phyloP scores from a whole-genome alignment of 768 basidiomycete species.

The Kwoniella botswanensis region DNA sequence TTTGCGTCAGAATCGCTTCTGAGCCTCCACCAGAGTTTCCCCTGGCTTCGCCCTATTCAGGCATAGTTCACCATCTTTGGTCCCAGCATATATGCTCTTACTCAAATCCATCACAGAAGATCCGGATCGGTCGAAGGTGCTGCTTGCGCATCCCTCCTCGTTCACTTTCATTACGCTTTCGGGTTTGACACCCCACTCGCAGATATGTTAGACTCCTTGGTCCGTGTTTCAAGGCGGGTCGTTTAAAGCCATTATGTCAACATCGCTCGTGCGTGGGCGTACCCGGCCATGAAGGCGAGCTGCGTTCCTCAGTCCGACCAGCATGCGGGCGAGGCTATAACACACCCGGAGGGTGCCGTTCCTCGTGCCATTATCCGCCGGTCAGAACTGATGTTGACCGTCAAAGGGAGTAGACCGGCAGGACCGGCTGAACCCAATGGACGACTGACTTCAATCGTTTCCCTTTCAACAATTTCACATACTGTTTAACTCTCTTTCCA shows the following conservation, averaged over 20 bases:
- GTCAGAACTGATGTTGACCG: constrained; percentile 74
- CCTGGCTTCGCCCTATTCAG: constrained; percentile 90
- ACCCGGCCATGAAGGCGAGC: constrained; percentile 66
- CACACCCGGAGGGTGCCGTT: constrained; percentile 72
- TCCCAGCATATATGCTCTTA: constrained; percentile 84
- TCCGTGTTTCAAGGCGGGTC: constrained; percentile 84
- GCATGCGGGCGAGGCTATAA: constrained; percentile 72
- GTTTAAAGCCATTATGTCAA: constrained; percentile 78
- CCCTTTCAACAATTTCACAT: constrained; percentile 81
- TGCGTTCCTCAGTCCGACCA: constrained; percentile 69
- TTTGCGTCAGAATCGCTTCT: constrained; percentile 96
- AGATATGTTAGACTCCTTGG: constrained; percentile 84
- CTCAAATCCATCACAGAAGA: constrained; percentile 74
- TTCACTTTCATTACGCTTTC: constrained; percentile 73
- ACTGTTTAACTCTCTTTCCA: constrained; percentile 80
- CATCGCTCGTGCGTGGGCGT: constrained; percentile 68
- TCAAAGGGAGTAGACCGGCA: constrained; percentile 65
- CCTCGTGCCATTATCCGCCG: constrained; percentile 67
- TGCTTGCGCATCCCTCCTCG: constrained; percentile 66
- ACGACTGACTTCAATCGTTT: constrained; percentile 77
- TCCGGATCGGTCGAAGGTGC: constrained; percentile 77
- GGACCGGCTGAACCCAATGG: constrained; percentile 65
- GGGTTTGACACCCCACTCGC: constrained; percentile 78
- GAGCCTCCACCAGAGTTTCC: constrained; percentile 95
- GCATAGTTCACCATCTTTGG: constrained; percentile 91